These are phyloP conservation scores for Schizophyllum commune DNA, from an alignment of 1,284 basidiomycete species.

Conservation along the genomic window DNA sequence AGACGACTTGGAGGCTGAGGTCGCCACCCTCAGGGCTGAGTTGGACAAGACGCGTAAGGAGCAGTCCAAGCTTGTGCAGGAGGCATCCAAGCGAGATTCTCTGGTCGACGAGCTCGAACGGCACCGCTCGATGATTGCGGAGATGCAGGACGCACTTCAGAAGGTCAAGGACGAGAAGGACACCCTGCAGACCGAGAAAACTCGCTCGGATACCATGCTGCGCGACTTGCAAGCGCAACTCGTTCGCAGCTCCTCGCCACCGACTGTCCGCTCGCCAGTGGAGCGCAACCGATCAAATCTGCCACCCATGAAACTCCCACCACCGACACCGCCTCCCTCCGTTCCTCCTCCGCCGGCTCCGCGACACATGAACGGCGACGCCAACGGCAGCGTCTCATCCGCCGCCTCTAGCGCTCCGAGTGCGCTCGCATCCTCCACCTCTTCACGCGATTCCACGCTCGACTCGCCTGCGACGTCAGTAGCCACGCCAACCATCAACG, in stretches of 20 bases:
- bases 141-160: slow-evolving; percentile 69
- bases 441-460: slow-evolving; percentile 55
- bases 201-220: slow-evolving; percentile 54
- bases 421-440: slow-evolving; percentile 25
- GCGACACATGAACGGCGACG: slow-evolving; percentile 39
- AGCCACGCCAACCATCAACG: slow-evolving; percentile 26
- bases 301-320: slow-evolving; percentile 71
- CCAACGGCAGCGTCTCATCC: slow-evolving; percentile 43
- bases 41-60: slow-evolving; percentile 50
- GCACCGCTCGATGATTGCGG: slow-evolving; percentile 66
- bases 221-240: slow-evolving; percentile 75
- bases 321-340: slow-evolving; percentile 82
- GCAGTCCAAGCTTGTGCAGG: slow-evolving; percentile 56
- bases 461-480: slow-evolving; percentile 67
- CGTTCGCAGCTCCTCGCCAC: slow-evolving; percentile 47
- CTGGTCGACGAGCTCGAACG: slow-evolving; percentile 67
- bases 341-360: slow-evolving; percentile 83
- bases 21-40: slow-evolving; percentile 50
- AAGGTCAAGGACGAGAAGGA: slow-evolving; percentile 78
- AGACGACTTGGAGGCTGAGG: slow-evolving; percentile 43
- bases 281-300: slow-evolving; percentile 51
- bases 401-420: slow-evolving; percentile 44
- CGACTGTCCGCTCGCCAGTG: slow-evolving; percentile 39
- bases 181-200: slow-evolving; percentile 63
- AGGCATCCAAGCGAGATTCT: slow-evolving; percentile 67